Percentiles rank a stretch among this genome's conserved stretches.
phyloP scores from a whole-genome alignment of 78 protist species.

The Polysphondylium violaceum region DNA sequence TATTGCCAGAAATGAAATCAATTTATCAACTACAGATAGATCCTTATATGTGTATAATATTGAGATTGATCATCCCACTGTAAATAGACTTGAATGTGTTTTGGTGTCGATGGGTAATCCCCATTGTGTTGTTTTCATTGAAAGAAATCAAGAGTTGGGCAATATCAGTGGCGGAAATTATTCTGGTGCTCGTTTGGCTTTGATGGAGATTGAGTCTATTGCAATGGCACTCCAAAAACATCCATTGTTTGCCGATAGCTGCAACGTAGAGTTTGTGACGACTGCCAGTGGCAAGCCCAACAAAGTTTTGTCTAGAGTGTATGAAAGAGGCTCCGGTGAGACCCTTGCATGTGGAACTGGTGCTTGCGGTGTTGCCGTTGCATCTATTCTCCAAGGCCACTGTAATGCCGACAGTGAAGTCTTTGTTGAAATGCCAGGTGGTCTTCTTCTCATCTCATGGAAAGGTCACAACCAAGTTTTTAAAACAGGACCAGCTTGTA shows the following conservation, averaged over 20 bases:
- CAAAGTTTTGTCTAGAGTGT: slow-evolving; percentile 53
- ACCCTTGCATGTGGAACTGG: slow-evolving; percentile 87
- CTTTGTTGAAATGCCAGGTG: slow-evolving; percentile 77
- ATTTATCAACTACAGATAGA: neutral
- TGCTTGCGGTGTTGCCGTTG: slow-evolving; percentile 85
- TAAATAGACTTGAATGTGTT: slow-evolving; percentile 2
- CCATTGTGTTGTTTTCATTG: slow-evolving; percentile 69
- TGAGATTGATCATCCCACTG: neutral
- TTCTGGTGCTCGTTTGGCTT: neutral
- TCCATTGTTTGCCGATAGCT: slow-evolving; percentile 49
- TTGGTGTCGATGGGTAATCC: slow-evolving; percentile 86
- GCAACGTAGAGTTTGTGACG: slow-evolving; percentile 78
- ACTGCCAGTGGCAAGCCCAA: neutral
- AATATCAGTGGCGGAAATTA: neutral
- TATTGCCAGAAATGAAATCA: neutral
- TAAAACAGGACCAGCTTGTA: slow-evolving; percentile 84
- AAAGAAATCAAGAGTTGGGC: slow-evolving; percentile 26
- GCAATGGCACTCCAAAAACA: slow-evolving; percentile 31
- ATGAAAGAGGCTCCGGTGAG: slow-evolving; percentile 83
- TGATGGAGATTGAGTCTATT: slow-evolving; percentile 8
- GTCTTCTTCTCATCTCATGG: slow-evolving; percentile 67
- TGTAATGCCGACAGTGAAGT: neutral
- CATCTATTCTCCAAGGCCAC: slow-evolving; percentile 24
- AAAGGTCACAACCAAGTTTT: slow-evolving; percentile 1
- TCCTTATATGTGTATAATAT: neutral